These are phyloP conservation scores for Candida hispaniensis DNA, from an alignment of 805 yeast species.

Conservation along the genomic window DNA sequence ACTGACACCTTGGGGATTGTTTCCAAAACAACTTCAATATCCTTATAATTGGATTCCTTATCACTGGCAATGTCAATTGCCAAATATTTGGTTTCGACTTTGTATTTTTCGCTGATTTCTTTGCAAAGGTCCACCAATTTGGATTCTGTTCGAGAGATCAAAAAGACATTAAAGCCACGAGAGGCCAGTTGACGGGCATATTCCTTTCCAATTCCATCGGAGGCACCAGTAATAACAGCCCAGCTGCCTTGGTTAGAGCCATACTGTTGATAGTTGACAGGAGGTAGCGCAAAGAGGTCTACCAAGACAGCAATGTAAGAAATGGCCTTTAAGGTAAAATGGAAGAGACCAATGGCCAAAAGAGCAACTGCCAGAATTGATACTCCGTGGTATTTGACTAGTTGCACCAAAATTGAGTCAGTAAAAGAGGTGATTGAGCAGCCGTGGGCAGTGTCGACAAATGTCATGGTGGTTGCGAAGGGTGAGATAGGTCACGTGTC, in stretches of 20 bases:
- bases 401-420: constrained; percentile 1
- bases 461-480: too few relatives aligned
- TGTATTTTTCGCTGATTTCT: constrained; percentile 50
- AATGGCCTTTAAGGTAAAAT: constrained; percentile 42
- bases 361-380: constrained; percentile 15
- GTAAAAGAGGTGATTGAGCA: constrained; percentile 7
- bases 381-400: constrained; percentile 15
- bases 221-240: constrained; percentile 97
- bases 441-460: too few relatives aligned
- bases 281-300: constrained; percentile 50
- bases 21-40: constrained; percentile 38
- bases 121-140: constrained; percentile 58
- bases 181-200: constrained; percentile 76
- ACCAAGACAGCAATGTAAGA: constrained; percentile 43
- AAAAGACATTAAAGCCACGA: constrained; percentile 70
- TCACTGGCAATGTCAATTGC: constrained; percentile 75
- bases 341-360: constrained; percentile 41
- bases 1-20: constrained; percentile 52
- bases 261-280: constrained; percentile 45
- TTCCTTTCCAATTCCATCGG: constrained; percentile 96
- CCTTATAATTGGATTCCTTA: constrained; percentile 43
- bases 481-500: too few relatives aligned
- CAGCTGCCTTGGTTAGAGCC: constrained; percentile 66
- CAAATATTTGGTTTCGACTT: constrained; percentile 52
- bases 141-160: constrained; percentile 73